A percentile compares a stretch with the other conserved stretches of the same genome.
phyloP scores from a whole-genome alignment of 2,329 filamentous ascomycete species.

The Emericellopsis atlantica region DNA sequence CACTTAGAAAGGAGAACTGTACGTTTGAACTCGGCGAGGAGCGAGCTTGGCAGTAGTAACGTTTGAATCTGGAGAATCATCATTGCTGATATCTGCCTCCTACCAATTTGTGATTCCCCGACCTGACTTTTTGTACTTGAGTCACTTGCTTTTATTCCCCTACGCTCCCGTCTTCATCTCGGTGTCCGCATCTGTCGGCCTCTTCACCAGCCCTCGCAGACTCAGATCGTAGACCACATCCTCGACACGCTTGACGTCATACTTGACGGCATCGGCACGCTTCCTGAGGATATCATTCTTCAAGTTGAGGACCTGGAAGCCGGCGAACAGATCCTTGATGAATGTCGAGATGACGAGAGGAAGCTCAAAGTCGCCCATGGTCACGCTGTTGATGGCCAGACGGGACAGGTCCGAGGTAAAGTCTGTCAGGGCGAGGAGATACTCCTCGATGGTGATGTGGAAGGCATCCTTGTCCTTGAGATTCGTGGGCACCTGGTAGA shows the following conservation, averaged over 20 bases:
- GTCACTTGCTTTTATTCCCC: no score
- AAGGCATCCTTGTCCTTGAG: constrained; percentile 82
- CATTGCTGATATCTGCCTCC: background rate
- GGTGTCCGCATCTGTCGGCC: constrained; percentile 19
- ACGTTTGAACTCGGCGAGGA: background rate
- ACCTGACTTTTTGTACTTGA: background rate
- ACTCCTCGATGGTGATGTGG: constrained; percentile 95
- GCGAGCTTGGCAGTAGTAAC: no score
- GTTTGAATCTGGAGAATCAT: no score
- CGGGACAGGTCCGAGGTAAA: constrained; percentile 85
- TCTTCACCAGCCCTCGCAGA: constrained; percentile 66
- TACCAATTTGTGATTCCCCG: background rate
- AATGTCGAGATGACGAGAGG: constrained; percentile 84
- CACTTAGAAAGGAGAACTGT: background rate
- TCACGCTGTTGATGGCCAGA: constrained; percentile 88
- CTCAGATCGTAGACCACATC: constrained; percentile 96
- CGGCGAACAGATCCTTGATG: constrained; percentile 88
- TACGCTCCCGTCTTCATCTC: constrained; percentile 22
- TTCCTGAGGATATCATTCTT: constrained; percentile 90
- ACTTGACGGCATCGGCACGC: constrained; percentile 88
- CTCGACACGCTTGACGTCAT: constrained; percentile 94
- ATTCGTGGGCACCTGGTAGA: constrained; percentile 79
- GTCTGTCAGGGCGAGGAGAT: constrained; percentile 75
- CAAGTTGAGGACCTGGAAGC: constrained; percentile 92
- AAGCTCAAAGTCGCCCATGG: constrained; percentile 73